phyloP scores from a whole-genome alignment of 2,329 filamentous ascomycete species.

The Neoascochyta sp. region DNA sequence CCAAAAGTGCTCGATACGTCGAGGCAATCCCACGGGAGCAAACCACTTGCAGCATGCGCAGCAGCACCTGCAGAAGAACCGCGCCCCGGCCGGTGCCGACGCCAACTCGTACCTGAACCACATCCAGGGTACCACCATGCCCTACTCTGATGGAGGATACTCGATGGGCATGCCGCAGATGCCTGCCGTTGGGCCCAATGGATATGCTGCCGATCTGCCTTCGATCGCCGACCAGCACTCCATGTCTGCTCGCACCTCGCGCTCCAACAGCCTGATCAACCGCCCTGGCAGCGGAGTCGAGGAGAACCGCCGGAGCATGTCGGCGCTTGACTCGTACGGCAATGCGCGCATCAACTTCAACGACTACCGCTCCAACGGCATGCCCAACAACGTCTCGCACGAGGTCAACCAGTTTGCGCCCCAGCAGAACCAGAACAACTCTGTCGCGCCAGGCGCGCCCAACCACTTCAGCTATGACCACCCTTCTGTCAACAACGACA shows the following conservation, averaged over 20 bases:
- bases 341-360: slow-evolving; percentile 35
- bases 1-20: slow-evolving; percentile 95
- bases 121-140: slow-evolving; percentile 32
- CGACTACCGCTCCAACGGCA: slow-evolving; percentile 33
- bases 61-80: slow-evolving; percentile 74
- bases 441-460: slow-evolving; percentile 16
- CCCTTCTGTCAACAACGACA: slow-evolving; percentile 26
- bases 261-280: slow-evolving; percentile 48
- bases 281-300: slow-evolving; percentile 38
- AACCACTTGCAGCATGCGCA: slow-evolving; percentile 92
- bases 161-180: slow-evolving; percentile 36
- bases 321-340: slow-evolving; percentile 30
- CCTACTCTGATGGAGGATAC: slow-evolving; percentile 33
- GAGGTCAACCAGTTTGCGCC: slow-evolving; percentile 20
- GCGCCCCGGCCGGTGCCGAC: slow-evolving; percentile 31
- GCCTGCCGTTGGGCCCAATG: slow-evolving; percentile 29
- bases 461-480: slow-evolving; percentile 35
- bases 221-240: slow-evolving; percentile 40
- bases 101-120: slow-evolving; percentile 37
- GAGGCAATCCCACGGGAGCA: slow-evolving; percentile 91
- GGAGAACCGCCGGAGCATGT: slow-evolving; percentile 38
- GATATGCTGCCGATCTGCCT: slow-evolving; percentile 37
- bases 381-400: slow-evolving; percentile 27
- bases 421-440: slow-evolving; percentile 25
- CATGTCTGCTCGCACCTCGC: slow-evolving; percentile 48